Conservation (phyloP, 495 filamentous ascomycete genomes). For the Chaetomidium leptoderma region DNA sequence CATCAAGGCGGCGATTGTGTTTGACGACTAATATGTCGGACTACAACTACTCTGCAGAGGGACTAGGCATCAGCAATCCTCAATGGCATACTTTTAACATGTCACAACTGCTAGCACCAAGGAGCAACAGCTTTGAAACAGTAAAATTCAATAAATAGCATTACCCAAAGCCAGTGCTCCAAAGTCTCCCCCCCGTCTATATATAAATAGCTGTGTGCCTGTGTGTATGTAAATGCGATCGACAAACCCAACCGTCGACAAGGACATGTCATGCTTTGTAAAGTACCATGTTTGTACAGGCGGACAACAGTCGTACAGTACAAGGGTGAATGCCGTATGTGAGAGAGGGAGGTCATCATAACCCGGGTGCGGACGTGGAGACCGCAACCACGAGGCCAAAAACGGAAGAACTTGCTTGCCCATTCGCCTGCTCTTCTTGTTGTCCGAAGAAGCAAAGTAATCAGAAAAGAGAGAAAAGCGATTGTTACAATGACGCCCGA, state of each 20-base stretch:
- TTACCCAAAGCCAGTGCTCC: background rate
- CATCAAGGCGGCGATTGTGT: conserved; percentile 68
- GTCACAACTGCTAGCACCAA: background rate
- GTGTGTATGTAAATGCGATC: conserved; percentile 16
- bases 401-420: background rate
- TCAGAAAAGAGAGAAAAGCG: conserved; percentile 2
- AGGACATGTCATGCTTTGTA: conserved; percentile 7
- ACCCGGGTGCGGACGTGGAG: background rate
- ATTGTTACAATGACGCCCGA: conserved; percentile 16
- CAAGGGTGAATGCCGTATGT: background rate
- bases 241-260: conserved; percentile 1
- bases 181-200: conserved; percentile 10
- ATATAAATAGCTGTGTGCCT: conserved; percentile 11
- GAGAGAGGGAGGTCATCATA: conserved; percentile 13
- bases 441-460: background rate
- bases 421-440: background rate
- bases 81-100: background rate
- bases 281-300: conserved; percentile 5
- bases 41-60: no score
- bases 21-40: conserved; percentile 39
- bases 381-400: background rate
- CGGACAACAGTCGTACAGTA: conserved; percentile 3
- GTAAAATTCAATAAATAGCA: conserved; percentile 2
- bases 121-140: background rate
- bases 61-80: no score